Conservation (phyloP, 805 yeast genomes). For the Hanseniaspora clermontiae region DNA sequence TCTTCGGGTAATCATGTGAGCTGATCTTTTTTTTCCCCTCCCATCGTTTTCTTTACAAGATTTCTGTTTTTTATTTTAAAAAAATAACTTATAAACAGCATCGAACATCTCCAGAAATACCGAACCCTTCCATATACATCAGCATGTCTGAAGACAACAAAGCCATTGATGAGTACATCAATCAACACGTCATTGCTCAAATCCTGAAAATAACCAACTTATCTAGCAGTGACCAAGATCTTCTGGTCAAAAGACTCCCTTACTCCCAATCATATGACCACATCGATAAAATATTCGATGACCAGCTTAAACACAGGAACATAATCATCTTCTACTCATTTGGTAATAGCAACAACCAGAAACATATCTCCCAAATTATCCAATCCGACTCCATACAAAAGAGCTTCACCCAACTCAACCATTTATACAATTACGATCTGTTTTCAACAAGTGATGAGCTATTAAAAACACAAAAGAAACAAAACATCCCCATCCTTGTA, state of each 20-base stretch:
- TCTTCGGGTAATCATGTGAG: too few species aligned
- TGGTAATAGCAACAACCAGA: slow-evolving; percentile 6
- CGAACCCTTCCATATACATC: background rate
- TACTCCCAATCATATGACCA: slow-evolving; percentile 5
- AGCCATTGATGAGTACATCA: background rate
- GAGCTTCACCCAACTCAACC: slow-evolving; percentile 1
- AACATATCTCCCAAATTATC: slow-evolving; percentile 4
- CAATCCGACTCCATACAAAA: background rate
- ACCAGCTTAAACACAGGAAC: background rate
- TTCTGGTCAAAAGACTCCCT: slow-evolving; percentile 4
- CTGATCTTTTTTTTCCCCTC: too few species aligned
- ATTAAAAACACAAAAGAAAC: background rate
- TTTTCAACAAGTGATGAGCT: background rate
- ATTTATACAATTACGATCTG: slow-evolving; percentile 3
- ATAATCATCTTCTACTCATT: slow-evolving; percentile 9
- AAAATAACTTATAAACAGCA: too few species aligned
- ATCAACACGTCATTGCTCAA: background rate
- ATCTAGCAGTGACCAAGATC: background rate
- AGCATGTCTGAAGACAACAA: background rate
- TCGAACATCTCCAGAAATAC: background rate
- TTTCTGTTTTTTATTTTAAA: too few species aligned
- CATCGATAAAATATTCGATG: slow-evolving; percentile 3
- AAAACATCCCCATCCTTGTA: slow-evolving; percentile 11
- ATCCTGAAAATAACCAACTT: background rate
- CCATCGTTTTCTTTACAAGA: too few species aligned